These are phyloP conservation scores for Aspergillus brasiliensis DNA, from an alignment of 2,329 filamentous ascomycete genomes.

Conservation along the genomic window DNA sequence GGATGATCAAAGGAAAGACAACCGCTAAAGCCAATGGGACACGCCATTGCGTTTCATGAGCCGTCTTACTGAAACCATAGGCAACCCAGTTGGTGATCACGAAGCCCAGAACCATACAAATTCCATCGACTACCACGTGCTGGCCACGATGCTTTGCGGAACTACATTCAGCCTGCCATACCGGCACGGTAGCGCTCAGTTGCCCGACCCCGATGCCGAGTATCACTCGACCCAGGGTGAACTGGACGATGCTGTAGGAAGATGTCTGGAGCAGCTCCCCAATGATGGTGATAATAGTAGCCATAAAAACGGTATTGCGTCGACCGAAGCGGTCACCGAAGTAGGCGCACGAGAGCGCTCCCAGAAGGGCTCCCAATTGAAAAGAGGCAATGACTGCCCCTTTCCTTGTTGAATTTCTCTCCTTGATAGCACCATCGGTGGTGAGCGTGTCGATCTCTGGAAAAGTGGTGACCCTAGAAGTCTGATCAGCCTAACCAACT, in stretches of 20 bases:
- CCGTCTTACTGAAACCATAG: conserved; percentile 50
- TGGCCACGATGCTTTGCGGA: conserved; percentile 51
- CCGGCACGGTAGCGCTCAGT: conserved; percentile 51
- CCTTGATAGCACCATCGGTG: conserved; percentile 19
- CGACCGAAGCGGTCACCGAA: conserved; percentile 52
- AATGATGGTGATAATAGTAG: conserved; percentile 32
- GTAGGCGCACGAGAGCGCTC: conserved; percentile 19
- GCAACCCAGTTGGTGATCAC: conserved; percentile 47
- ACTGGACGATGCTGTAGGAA: conserved; percentile 46
- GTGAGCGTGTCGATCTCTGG: conserved; percentile 56
- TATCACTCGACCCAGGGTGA: conserved; percentile 52
- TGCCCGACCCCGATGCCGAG: conserved; percentile 54
- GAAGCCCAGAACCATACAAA: conserved; percentile 42
- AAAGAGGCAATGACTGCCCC: conserved; percentile 29
- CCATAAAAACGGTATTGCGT: conserved; percentile 49
- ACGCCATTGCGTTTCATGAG: conserved; percentile 50
- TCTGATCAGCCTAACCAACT: no score
- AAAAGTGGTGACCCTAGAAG: conserved; percentile 36
- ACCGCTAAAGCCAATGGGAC: conserved; percentile 59
- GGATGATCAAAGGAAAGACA: conserved; percentile 53
- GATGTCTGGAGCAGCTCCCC: conserved; percentile 44
- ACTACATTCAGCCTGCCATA: conserved; percentile 53
- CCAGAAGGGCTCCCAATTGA: conserved; percentile 24
- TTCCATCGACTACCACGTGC: conserved; percentile 52
- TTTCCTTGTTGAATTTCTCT: conserved; percentile 27